Percentiles rank a stretch among this genome's conserved stretches.
These are phyloP conservation scores for Microthlaspi erraticum DNA, from an alignment of 345 rosid species.

Conservation along the genomic window DNA sequence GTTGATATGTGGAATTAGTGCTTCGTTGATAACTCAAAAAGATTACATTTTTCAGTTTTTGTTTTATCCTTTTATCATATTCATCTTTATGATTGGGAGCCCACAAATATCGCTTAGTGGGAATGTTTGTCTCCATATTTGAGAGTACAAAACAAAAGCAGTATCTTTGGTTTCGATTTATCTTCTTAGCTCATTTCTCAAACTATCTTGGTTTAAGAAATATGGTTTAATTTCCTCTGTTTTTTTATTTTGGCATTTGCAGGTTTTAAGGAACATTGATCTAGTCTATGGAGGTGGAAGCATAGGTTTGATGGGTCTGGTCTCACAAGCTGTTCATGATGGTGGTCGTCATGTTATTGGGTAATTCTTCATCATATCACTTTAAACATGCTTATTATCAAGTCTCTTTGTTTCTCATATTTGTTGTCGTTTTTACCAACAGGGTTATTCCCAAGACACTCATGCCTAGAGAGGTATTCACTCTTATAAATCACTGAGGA, in stretches of 20 bases:
- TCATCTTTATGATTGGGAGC: constrained; percentile 28
- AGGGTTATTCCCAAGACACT: constrained; percentile 99
- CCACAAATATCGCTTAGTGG: constrained; percentile 26
- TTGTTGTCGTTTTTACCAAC: constrained; percentile 42
- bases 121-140: constrained; percentile 33
- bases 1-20: constrained; percentile 12
- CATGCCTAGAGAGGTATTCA: constrained; percentile 98
- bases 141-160: neutral
- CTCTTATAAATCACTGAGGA: constrained; percentile 12
- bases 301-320: constrained; percentile 98
- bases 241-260: constrained; percentile 33
- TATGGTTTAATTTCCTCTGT: neutral
- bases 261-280: constrained; percentile 98
- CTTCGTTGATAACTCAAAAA: constrained; percentile 16
- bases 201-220: neutral
- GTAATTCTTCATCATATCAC: constrained; percentile 47
- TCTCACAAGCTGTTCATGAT: constrained; percentile 99
- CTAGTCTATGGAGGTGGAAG: constrained; percentile 99
- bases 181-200: neutral
- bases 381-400: neutral
- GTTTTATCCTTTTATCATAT: neutral
- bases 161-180: neutral
- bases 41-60: neutral
- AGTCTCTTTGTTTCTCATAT: constrained; percentile 15
- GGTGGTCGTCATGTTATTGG: constrained; percentile 99